These are phyloP conservation scores for Fragilaria radians DNA, from an alignment of 108 stramenopile genomes.

Conservation along the genomic window DNA sequence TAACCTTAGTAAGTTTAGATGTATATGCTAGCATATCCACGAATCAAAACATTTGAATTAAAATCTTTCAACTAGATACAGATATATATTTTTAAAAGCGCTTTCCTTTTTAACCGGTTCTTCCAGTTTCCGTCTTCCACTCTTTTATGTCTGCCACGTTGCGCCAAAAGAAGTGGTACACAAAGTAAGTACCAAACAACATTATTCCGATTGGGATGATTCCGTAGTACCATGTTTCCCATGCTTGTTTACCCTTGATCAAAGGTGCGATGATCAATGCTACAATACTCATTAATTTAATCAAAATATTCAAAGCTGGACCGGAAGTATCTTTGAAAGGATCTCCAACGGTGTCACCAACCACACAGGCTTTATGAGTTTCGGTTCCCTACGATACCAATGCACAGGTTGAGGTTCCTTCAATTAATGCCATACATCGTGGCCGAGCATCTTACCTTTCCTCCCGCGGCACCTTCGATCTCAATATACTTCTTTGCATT, in stretches of 20 bases:
- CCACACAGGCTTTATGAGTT: conserved; percentile 95
- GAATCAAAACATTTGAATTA: too few species aligned
- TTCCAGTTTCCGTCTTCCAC: too few species aligned
- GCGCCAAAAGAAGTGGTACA: conserved; percentile 45
- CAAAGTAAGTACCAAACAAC: conserved; percentile 48
- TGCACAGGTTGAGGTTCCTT: conserved; percentile 71
- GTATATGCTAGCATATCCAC: too few species aligned
- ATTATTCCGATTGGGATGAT: conserved; percentile 62
- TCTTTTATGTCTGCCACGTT: conserved; percentile 32
- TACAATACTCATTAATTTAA: conserved; percentile 96
- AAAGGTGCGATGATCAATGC: conserved; percentile 70
- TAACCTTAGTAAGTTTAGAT: too few species aligned
- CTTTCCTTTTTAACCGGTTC: too few species aligned
- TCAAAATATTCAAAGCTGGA: conserved; percentile 96
- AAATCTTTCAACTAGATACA: too few species aligned
- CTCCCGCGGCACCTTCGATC: conserved; percentile 52
- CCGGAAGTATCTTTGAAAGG: conserved; percentile 98
- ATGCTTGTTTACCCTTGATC: conserved; percentile 44
- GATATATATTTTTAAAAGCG: too few species aligned
- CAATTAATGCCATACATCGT: too few species aligned
- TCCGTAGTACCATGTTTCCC: conserved; percentile 64
- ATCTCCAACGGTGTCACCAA: conserved; percentile 98
- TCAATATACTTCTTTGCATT: conserved; percentile 99
- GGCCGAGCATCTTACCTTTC: conserved; percentile 26
- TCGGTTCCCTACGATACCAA: conserved; percentile 91